A percentile compares a stretch with the other conserved stretches of the same genome.
Conservation (phyloP, 2,329 filamentous ascomycete species). For the Ophiocordyceps unilateralis region DNA sequence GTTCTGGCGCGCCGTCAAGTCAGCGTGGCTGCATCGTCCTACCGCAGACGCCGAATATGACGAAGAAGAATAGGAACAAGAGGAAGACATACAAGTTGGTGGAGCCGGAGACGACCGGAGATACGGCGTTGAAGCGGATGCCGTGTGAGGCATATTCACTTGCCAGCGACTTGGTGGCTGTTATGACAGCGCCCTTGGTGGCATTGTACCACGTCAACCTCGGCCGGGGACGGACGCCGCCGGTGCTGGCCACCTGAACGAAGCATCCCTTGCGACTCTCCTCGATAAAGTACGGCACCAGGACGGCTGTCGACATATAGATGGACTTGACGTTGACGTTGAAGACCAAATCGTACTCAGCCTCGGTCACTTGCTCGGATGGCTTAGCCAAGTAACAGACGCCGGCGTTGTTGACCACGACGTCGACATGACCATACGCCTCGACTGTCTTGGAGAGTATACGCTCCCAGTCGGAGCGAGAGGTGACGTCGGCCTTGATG, state of each 20-base stretch:
- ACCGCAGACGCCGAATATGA: too few species aligned
- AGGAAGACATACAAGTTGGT: conserved; percentile 35
- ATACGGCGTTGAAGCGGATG: conserved; percentile 58
- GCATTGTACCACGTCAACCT: conserved; percentile 56
- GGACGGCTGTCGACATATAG: conserved; percentile 40
- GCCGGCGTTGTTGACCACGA: conserved; percentile 43
- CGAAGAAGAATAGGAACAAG: background rate
- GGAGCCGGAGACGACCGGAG: conserved; percentile 42
- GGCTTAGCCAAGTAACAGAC: conserved; percentile 43
- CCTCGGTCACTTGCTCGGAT: conserved; percentile 44
- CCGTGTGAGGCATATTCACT: conserved; percentile 56
- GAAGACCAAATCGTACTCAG: conserved; percentile 50
- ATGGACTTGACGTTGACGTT: conserved; percentile 53
- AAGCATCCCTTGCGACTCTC: conserved; percentile 40
- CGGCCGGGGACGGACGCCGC: conserved; percentile 38
- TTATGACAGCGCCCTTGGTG: conserved; percentile 47
- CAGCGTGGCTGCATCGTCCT: background rate
- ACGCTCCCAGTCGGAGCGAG: conserved; percentile 32
- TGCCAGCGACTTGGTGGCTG: conserved; percentile 40
- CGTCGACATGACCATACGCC: conserved; percentile 33
- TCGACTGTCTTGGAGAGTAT: conserved; percentile 26
- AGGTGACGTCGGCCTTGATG: conserved; percentile 30
- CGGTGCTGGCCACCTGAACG: conserved; percentile 49
- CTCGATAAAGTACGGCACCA: conserved; percentile 42
- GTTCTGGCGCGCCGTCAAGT: conserved; percentile 12